phyloP scores from a whole-genome alignment of 495 filamentous ascomycete species.

The Schizothecium vesticola region DNA sequence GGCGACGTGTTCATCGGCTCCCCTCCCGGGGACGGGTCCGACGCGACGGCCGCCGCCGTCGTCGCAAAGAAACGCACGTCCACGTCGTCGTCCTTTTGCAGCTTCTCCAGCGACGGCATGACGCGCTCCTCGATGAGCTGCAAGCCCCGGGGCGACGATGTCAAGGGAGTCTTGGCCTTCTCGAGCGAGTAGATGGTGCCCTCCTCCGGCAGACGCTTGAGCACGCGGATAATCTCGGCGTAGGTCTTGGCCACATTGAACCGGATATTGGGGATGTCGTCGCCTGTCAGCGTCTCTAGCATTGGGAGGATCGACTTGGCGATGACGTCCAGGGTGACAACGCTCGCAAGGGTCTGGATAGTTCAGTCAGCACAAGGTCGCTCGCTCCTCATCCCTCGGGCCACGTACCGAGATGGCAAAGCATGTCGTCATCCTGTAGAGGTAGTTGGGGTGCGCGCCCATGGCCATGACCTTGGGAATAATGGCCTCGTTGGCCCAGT shows the following conservation, averaged over 20 bases:
- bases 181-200: conserved; percentile 81
- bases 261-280: conserved; percentile 97
- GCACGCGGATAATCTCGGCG: conserved; percentile 75
- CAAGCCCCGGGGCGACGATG: conserved; percentile 65
- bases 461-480: conserved; percentile 98
- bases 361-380: conserved; percentile 25
- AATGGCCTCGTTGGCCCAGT: conserved; percentile 96
- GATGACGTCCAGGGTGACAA: conserved; percentile 86
- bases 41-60: conserved; percentile 40
- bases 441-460: conserved; percentile 95
- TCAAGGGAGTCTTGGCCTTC: conserved; percentile 59
- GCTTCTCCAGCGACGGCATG: conserved; percentile 85
- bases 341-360: conserved; percentile 79
- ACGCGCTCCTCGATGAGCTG: conserved; percentile 84
- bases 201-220: conserved; percentile 81
- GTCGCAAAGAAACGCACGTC: conserved; percentile 94
- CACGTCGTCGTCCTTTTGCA: conserved; percentile 93
- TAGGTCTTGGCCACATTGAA: conserved; percentile 99
- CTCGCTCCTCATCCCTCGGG: not conserved
- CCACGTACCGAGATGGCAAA: conserved; percentile 89
- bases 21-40: conserved; percentile 31
- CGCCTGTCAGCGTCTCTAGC: conserved; percentile 82
- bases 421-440: conserved; percentile 98
- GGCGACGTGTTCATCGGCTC: conserved; percentile 57
- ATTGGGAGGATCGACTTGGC: conserved; percentile 91